A percentile compares a stretch with the other conserved stretches of the same genome.
Evolutionary conservation across 1,284 basidiomycete genomes (phyloP).

Genomic region (Ceratorhiza oryzae-sativae): DNA sequence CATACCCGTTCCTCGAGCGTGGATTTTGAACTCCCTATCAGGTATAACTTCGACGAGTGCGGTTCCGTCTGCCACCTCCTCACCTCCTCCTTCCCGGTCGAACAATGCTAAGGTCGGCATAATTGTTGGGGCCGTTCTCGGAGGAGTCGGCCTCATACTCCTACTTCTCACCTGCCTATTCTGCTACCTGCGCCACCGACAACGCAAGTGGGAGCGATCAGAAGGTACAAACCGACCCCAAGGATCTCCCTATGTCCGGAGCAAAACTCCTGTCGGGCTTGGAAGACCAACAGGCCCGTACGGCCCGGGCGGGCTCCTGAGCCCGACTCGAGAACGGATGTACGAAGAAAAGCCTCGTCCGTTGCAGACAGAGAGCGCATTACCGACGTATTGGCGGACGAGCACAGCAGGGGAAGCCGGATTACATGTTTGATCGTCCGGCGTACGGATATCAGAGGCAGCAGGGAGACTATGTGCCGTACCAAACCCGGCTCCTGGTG

Average conservation of each 20-base stretch:
- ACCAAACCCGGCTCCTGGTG: constrained; percentile 34
- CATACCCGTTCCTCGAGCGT: background rate
- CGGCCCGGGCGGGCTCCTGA: constrained; percentile 5
- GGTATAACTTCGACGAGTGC: constrained; percentile 21
- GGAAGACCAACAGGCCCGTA: background rate
- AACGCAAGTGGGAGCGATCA: constrained; percentile 28
- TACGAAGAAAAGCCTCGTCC: constrained; percentile 27
- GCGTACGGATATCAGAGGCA: background rate
- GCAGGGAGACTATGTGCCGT: constrained; percentile 12
- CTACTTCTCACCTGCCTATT: constrained; percentile 12
- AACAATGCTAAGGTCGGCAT: background rate
- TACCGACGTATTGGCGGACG: constrained; percentile 29
- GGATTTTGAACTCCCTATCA: background rate
- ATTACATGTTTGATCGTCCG: background rate
- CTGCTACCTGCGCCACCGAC: constrained; percentile 28
- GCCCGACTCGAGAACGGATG: background rate
- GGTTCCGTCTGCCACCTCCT: constrained; percentile 1
- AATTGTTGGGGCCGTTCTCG: constrained; percentile 22
- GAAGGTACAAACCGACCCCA: constrained; percentile 22
- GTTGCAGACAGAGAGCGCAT: constrained; percentile 21
- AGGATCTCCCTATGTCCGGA: background rate
- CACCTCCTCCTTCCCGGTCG: background rate
- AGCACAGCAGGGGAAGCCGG: constrained; percentile 28
- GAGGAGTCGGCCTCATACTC: constrained; percentile 16
- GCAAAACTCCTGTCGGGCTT: background rate